Evolutionary conservation across 257 asterid species (phyloP).

Genomic region (Solanum etuberosum): DNA sequence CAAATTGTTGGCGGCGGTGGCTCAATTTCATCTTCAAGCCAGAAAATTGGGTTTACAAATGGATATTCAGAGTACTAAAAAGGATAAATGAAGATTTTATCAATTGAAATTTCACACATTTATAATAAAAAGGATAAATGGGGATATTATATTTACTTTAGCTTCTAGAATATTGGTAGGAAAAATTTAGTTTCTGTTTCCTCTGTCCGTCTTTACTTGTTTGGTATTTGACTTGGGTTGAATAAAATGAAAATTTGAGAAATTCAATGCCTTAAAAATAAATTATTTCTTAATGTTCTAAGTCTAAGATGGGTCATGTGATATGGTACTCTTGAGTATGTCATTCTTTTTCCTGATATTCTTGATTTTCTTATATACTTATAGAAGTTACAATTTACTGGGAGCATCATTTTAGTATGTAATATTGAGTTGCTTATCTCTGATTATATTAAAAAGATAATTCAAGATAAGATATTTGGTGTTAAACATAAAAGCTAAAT

Average conservation of each 20-base stretch:
- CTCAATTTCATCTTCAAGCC: conserved; percentile 10
- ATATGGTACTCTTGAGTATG: too few relatives aligned
- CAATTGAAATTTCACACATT: not conserved
- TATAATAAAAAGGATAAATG: not conserved
- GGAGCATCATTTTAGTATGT: not conserved
- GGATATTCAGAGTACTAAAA: conserved; percentile 2
- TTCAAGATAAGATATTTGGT: not conserved
- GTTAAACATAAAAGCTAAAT: not conserved
- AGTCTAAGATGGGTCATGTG: too few relatives aligned
- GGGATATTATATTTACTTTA: too few relatives aligned
- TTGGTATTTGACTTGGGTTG: not conserved
- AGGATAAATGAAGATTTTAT: not conserved
- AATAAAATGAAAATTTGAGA: not conserved
- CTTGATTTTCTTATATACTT: too few relatives aligned
- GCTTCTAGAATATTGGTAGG: too few relatives aligned
- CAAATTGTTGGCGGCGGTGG: conserved; percentile 4
- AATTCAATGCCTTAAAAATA: too few relatives aligned
- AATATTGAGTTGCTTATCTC: not conserved
- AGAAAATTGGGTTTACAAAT: conserved; percentile 27
- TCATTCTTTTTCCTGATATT: too few relatives aligned
- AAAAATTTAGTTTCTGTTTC: too few relatives aligned
- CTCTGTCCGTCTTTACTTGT: not conserved
- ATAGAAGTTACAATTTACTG: too few relatives aligned
- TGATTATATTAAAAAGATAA: not conserved
- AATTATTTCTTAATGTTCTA: too few relatives aligned